Evolutionary conservation across 495 filamentous ascomycete genomes (phyloP), one percentile per base, ranked within the genome.

Genomic region (Podospora pseudopauciseta): DNA sequence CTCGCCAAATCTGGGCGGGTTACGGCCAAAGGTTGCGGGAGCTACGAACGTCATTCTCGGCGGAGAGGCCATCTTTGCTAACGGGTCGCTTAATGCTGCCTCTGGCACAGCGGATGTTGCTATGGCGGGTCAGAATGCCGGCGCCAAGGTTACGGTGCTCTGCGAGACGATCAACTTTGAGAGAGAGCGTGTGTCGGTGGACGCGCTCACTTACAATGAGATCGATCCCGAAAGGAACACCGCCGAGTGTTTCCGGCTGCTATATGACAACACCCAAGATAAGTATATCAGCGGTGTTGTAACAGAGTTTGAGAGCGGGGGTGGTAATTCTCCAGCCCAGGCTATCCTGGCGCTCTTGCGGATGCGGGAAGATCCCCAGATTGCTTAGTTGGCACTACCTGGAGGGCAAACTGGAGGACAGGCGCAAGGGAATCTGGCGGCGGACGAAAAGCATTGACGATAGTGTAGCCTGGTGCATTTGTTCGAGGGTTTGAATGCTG

Each of bases 111-210:
- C 92, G 0, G 83, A 93, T 53, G 86, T 97, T 4, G 94, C 95
- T n/a, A 91, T 95, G 85, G 89, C 88, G 28, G 95, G 94, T 26
- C 88, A 90, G 68, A 88, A 89, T 60, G 79, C 82, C 18, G 86
- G 86, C 60, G 86, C 92, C 44, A 92, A 93, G 2, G 94, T 99
- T 54, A 89, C 94, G 39, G 92, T 96, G 4, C 91, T 92, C 67
- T 97, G 93, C 77, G 94, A 99, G 83, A 93, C 90, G 2, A 87
- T 99, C 81, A 99, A 98, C 78, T 97, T 97, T 79, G 94, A 92
- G 26, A 23, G 77, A 1, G 95, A 97, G 71, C 87, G 90, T 65
- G 92, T 97, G 4, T 90, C 92, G 9, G 86, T 96, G 0, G 95
- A 97, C 78, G 91, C 91, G 44, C 93, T 99, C 70, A 93, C 95